Evolutionary conservation across 208 protist species (phyloP).

Genomic region (Acanthamoeba culbertsoni): DNA sequence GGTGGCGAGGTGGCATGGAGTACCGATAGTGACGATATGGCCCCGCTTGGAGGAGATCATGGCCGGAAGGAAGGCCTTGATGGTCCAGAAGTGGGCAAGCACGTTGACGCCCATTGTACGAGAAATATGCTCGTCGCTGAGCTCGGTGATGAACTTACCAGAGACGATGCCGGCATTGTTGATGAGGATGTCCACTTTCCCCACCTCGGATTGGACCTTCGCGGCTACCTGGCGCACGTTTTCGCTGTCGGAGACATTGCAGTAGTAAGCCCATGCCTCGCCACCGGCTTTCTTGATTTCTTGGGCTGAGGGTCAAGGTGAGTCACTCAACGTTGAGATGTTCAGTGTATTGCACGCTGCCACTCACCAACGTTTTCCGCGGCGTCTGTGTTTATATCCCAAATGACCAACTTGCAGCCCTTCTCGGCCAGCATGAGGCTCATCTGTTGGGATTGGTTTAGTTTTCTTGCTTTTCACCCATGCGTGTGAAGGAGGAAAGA

Average conservation of each 20-base stretch:
- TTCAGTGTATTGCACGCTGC: not conserved
- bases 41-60: slow-evolving; percentile 21
- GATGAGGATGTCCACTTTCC: slow-evolving; percentile 49
- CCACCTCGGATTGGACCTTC: not conserved
- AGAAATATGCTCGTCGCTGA: slow-evolving; percentile 42
- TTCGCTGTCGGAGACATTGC: slow-evolving; percentile 11
- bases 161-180: slow-evolving; percentile 57
- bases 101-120: slow-evolving; percentile 57
- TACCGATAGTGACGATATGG: slow-evolving; percentile 21
- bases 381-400: slow-evolving; percentile 29
- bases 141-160: slow-evolving; percentile 37
- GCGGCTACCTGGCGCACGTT: not conserved
- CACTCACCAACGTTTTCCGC: not conserved
- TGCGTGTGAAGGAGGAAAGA: not conserved
- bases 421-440: slow-evolving; percentile 4
- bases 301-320: not conserved
- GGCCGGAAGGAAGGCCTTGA: slow-evolving; percentile 41
- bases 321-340: not conserved
- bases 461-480: not conserved
- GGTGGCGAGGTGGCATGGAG: not conserved
- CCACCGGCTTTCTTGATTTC: slow-evolving; percentile 14
- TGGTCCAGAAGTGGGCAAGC: slow-evolving; percentile 51
- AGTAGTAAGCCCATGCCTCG: not conserved
- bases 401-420: slow-evolving; percentile 21
- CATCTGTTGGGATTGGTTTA: not conserved